phyloP scores from a whole-genome alignment of 2,329 filamentous ascomycete genomes.

The Nannizzia gypsea region DNA sequence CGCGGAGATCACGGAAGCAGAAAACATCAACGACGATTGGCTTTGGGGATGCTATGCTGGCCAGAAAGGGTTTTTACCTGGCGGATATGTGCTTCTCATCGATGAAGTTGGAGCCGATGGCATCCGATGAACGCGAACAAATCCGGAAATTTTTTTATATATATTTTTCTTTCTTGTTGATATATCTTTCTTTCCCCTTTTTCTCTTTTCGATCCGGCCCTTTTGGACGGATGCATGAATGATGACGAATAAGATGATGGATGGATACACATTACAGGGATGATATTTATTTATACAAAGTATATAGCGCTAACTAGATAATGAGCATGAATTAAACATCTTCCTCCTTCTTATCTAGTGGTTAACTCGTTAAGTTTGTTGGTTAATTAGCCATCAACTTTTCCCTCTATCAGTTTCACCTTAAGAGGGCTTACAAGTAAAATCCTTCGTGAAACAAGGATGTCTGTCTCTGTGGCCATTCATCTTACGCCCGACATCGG shows the following conservation, averaged over 20 bases:
- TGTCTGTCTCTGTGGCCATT: neutral
- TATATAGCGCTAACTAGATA: neutral
- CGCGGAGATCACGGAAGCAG: slow-evolving; percentile 70
- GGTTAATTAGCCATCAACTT: no score
- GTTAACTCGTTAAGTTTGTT: no score
- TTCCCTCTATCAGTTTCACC: no score
- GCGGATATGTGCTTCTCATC: slow-evolving; percentile 55
- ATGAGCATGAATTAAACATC: neutral
- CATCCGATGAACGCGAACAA: neutral
- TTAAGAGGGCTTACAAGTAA: no score
- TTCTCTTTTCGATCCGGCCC: neutral
- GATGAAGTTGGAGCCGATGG: slow-evolving; percentile 19
- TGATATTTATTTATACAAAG: neutral
- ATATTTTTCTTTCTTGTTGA: neutral
- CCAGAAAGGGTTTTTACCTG: slow-evolving; percentile 65
- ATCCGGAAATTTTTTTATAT: neutral
- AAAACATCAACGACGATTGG: slow-evolving; percentile 87
- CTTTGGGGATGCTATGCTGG: slow-evolving; percentile 79
- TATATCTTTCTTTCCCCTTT: neutral
- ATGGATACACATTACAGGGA: neutral
- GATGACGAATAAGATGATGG: neutral
- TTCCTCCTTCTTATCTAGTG: neutral
- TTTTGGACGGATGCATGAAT: neutral
- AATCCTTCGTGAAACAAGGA: neutral
- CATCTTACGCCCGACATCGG: neutral